A percentile compares a stretch with the other conserved stretches of the same genome.
phyloP scores from a whole-genome alignment of 371 early-diverging fungal species.

The Mortierella sp. region DNA sequence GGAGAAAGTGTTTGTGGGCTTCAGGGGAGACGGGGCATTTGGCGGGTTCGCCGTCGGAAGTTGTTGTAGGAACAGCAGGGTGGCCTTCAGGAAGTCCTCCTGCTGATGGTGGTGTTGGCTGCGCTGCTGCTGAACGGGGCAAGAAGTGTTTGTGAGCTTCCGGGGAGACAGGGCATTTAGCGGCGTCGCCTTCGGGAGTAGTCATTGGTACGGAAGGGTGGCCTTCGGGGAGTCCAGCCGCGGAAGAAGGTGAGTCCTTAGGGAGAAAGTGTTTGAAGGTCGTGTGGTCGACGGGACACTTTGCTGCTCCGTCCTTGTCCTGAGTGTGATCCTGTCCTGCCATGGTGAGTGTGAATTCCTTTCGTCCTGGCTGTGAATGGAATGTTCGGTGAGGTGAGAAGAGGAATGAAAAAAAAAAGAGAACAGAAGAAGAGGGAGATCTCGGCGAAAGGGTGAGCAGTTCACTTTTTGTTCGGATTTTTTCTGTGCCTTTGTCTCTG shows the following conservation, averaged over 20 bases:
- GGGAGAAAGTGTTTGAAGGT: conserved; percentile 67
- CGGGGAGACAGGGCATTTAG: conserved; percentile 54
- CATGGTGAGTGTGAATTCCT: conserved; percentile 16
- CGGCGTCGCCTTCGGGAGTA: conserved; percentile 31
- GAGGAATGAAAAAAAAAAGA: background rate
- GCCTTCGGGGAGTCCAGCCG: conserved; percentile 30
- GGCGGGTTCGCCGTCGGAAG: conserved; percentile 16
- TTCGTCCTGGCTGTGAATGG: background rate
- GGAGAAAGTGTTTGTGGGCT: conserved; percentile 25
- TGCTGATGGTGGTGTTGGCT: no score
- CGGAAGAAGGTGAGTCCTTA: conserved; percentile 22
- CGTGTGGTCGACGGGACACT: conserved; percentile 71
- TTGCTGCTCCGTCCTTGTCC: conserved; percentile 29
- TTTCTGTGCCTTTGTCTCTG: background rate
- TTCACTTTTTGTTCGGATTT: background rate
- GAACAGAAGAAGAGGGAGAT: conserved; percentile 3
- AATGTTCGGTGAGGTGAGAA: background rate
- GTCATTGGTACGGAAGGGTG: conserved; percentile 46
- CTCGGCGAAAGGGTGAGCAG: conserved; percentile 1
- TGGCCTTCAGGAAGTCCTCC: conserved; percentile 26
- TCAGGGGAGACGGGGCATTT: conserved; percentile 15
- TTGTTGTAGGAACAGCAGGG: conserved; percentile 22
- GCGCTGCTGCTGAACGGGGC: conserved; percentile 34
- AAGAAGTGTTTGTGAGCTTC: conserved; percentile 51
- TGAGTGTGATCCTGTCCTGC: conserved; percentile 29